Evolutionary conservation across 139 green algal genomes (phyloP).

Genomic region (Closterium sp.): DNA sequence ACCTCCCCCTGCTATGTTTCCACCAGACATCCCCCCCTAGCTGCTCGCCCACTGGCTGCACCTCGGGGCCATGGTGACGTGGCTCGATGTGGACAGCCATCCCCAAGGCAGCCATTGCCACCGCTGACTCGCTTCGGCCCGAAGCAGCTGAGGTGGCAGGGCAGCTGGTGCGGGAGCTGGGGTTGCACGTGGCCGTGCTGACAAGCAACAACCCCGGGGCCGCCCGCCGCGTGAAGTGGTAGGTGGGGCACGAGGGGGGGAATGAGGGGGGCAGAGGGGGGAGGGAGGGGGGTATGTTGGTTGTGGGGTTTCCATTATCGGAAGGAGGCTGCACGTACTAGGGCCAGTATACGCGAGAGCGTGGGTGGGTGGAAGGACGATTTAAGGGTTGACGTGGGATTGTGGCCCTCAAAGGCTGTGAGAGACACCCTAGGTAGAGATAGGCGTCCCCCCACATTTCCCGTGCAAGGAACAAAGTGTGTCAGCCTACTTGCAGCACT

Average conservation of each 20-base stretch:
- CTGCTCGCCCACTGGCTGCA: constrained; percentile 9
- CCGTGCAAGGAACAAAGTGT: no score
- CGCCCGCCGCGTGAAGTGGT: constrained; percentile 43
- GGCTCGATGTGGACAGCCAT: constrained; percentile 49
- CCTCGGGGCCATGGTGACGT: constrained; percentile 48
- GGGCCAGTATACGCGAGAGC: no score
- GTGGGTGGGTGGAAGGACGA: no score
- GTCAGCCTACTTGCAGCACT: no score
- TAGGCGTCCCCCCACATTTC: no score
- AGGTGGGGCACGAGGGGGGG: constrained; percentile 26
- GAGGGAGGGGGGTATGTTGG: no score
- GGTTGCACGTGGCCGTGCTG: constrained; percentile 57
- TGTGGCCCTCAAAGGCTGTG: no score
- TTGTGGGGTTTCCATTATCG: no score
- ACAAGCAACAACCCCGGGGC: constrained; percentile 63
- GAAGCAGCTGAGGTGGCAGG: constrained; percentile 37
- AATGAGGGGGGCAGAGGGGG: no score
- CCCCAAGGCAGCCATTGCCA: constrained; percentile 24
- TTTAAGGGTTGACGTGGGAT: no score
- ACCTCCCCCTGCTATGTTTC: not conserved
- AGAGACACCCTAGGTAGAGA: no score
- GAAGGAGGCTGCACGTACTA: no score
- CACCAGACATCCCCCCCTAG: not conserved
- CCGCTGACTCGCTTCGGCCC: constrained; percentile 19
- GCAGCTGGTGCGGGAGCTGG: constrained; percentile 14